Conservation (phyloP, 805 yeast species). For the Spencermartinsiella europaea region DNA sequence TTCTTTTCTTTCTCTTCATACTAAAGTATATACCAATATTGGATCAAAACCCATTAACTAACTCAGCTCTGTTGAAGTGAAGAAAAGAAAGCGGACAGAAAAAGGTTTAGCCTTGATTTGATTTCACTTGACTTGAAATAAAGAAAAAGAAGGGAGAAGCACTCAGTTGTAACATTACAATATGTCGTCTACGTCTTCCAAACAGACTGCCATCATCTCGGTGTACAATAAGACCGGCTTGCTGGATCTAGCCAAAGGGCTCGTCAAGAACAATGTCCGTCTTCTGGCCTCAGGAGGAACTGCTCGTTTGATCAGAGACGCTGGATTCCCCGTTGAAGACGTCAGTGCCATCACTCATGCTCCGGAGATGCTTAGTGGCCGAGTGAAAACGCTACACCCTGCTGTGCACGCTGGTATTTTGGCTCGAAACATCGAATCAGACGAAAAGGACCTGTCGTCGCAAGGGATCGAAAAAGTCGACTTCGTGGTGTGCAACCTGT, state of each 20-base stretch:
- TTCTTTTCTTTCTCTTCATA: no score
- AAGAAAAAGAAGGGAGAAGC: no score
- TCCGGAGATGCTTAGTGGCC: conserved; percentile 98
- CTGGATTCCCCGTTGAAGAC: conserved; percentile 97
- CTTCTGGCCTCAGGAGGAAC: conserved; percentile 98
- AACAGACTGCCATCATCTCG: conserved; percentile 89
- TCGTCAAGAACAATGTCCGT: conserved; percentile 81
- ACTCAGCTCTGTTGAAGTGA: no score
- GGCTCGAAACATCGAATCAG: conserved; percentile 88
- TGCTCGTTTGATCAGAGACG: conserved; percentile 87
- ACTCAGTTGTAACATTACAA: no score
- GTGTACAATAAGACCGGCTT: conserved; percentile 97
- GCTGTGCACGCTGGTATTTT: conserved; percentile 94
- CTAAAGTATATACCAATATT: no score
- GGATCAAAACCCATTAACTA: no score
- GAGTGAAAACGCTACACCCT: conserved; percentile 97
- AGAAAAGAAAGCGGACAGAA: no score
- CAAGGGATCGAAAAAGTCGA: conserved; percentile 96
- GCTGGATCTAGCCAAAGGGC: conserved; percentile 92
- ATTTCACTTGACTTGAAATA: no score
- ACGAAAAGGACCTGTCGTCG: conserved; percentile 78
- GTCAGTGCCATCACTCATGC: conserved; percentile 94
- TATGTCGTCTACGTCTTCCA: no score
- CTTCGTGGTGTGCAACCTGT: conserved; percentile 93
- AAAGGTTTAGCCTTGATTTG: no score